Conservation (phyloP, 78 protist species). For the Planoprotostelium fungivorum region DNA sequence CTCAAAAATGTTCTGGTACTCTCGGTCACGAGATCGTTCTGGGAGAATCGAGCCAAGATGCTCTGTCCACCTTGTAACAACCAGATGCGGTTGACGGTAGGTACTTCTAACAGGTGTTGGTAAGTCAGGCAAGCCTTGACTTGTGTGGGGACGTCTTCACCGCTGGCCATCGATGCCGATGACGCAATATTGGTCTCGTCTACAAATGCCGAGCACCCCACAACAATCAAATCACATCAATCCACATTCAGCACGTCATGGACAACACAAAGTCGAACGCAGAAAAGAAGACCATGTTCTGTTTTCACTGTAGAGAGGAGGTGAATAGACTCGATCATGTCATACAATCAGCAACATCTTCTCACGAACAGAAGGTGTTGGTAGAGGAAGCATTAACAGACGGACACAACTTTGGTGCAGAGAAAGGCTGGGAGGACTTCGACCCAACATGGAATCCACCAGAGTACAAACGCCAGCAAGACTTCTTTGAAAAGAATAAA, state of each 20-base stretch:
- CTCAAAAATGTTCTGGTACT: neutral
- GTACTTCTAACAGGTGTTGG: neutral
- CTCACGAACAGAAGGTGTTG: neutral
- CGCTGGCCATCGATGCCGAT: too few species aligned
- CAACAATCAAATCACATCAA: too few species aligned
- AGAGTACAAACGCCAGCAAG: neutral
- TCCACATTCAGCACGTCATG: too few species aligned
- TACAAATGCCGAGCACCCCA: too few species aligned
- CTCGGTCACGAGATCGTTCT: neutral
- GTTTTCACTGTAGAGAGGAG: neutral
- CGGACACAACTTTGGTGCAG: neutral
- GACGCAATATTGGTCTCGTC: too few species aligned
- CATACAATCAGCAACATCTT: neutral
- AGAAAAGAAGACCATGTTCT: neutral
- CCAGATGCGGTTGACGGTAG: neutral
- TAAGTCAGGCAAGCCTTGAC: neutral
- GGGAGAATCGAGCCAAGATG: neutral
- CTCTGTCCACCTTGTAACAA: neutral
- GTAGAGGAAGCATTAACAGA: neutral
- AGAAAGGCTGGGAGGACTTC: neutral
- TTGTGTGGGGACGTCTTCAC: too few species aligned
- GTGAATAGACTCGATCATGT: neutral
- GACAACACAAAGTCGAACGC: neutral
- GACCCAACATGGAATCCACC: neutral
- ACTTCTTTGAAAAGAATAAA: neutral